phyloP scores from a whole-genome alignment of 2,329 filamentous ascomycete species.

The Chaetomium sp. region DNA sequence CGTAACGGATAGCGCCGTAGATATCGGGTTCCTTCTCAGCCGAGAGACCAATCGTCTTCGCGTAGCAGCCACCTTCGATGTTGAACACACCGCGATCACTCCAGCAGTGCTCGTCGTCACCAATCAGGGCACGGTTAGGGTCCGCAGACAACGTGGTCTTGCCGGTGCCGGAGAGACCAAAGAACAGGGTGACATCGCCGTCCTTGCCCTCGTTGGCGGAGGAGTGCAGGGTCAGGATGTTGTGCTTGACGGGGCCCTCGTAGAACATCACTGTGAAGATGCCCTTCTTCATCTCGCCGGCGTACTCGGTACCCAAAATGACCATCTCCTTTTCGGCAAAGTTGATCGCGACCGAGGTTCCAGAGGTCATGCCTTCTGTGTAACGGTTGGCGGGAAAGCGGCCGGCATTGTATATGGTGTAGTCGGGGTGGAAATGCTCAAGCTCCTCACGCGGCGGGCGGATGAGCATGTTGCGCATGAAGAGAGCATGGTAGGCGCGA shows the following conservation, averaged over 20 bases:
- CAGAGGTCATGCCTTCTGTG: constrained; percentile 97
- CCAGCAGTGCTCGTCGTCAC: constrained; percentile 99
- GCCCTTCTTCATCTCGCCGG: constrained; percentile 96
- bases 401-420: constrained; percentile 99
- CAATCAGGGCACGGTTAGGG: constrained; percentile 91
- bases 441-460: constrained; percentile 85
- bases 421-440: constrained; percentile 96
- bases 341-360: constrained; percentile 97
- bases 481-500: constrained; percentile 97
- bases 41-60: constrained; percentile 95
- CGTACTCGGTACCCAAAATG: constrained; percentile 97
- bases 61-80: constrained; percentile 99
- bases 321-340: constrained; percentile 99
- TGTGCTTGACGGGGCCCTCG: constrained; percentile 99
- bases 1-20: constrained; percentile 90
- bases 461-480: constrained; percentile 99
- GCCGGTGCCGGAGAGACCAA: constrained; percentile 94
- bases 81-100: constrained; percentile 96
- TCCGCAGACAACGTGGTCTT: constrained; percentile 98
- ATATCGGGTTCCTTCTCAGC: constrained; percentile 99
- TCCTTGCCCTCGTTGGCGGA: constrained; percentile 94
- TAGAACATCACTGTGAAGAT: constrained; percentile 99
- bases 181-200: constrained; percentile 98
- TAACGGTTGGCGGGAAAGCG: constrained; percentile 98
- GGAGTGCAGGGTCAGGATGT: constrained; percentile 95